Conservation (phyloP, 2,329 filamentous ascomycete species). For the Microsporum canis region DNA sequence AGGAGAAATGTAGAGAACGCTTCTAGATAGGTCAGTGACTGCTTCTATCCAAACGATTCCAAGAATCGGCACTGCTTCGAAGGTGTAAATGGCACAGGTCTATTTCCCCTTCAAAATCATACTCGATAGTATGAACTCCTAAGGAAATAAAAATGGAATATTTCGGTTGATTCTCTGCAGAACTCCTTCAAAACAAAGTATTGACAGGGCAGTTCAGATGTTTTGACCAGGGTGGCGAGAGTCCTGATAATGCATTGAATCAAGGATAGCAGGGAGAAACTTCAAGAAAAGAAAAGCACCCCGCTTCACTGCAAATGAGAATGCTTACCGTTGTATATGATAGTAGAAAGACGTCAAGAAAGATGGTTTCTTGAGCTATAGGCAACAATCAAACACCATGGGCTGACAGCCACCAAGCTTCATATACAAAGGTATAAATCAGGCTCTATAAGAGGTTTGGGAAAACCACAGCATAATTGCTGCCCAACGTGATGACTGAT, state of each 20-base stretch:
- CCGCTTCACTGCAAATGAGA: not conserved
- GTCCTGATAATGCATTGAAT: not conserved
- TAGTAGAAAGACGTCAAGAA: not conserved
- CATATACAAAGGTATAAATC: not conserved
- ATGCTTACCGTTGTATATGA: not conserved
- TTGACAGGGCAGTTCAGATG: not conserved
- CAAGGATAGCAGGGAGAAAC: not conserved
- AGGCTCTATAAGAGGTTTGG: not conserved
- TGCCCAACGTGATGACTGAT: not conserved
- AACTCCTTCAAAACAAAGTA: not conserved
- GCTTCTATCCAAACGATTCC: not conserved
- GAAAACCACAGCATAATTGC: not conserved
- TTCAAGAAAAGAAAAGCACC: not conserved
- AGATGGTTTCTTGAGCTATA: not conserved
- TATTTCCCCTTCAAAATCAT: not conserved
- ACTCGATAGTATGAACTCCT: not conserved
- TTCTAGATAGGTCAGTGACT: not conserved
- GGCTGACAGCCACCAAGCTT: not conserved
- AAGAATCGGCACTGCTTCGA: not conserved
- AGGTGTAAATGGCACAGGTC: not conserved
- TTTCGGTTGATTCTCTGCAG: not conserved
- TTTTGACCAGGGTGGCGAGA: conserved; percentile 15
- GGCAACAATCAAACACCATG: not conserved
- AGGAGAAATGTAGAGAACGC: not conserved
- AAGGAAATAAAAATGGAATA: not conserved